Conservation (phyloP, 2,329 filamentous ascomycete species). For the Colletotrichum tropicale region DNA sequence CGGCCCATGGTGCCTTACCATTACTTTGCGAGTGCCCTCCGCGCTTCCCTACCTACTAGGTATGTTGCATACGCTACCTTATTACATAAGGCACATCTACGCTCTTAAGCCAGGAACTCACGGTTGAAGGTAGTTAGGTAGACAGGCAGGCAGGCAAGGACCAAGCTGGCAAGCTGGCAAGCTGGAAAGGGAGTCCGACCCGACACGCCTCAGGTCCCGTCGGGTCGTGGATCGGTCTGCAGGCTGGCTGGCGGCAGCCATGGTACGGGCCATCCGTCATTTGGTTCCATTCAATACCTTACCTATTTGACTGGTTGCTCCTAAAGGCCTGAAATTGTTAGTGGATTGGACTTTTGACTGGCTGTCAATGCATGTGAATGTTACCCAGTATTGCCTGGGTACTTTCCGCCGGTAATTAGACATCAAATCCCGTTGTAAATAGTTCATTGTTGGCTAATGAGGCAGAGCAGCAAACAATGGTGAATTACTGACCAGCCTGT, state of each 20-base stretch:
- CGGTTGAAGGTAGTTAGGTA: no score
- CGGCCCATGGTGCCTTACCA: not conserved
- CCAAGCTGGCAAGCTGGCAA: not conserved
- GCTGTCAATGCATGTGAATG: not conserved
- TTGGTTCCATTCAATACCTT: not conserved
- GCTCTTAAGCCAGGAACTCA: not conserved
- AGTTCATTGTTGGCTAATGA: not conserved
- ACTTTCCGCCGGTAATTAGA: not conserved
- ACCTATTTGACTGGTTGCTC: not conserved
- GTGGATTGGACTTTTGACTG: not conserved
- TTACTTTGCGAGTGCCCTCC: not conserved
- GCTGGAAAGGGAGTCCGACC: not conserved
- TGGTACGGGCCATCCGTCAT: not conserved
- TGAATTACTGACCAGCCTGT: not conserved
- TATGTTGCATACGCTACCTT: not conserved
- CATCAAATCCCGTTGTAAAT: not conserved
- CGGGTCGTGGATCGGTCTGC: not conserved
- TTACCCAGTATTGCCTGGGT: not conserved
- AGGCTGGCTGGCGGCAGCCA: not conserved
- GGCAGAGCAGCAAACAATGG: not conserved
- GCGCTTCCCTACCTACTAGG: not conserved
- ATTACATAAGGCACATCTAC: not conserved
- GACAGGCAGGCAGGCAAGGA: not conserved
- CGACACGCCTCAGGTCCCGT: not conserved
- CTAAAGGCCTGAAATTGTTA: conserved; percentile 10